These are phyloP conservation scores for Wickerhamiella hasegawae DNA, from an alignment of 805 yeast species.

Conservation along the genomic window DNA sequence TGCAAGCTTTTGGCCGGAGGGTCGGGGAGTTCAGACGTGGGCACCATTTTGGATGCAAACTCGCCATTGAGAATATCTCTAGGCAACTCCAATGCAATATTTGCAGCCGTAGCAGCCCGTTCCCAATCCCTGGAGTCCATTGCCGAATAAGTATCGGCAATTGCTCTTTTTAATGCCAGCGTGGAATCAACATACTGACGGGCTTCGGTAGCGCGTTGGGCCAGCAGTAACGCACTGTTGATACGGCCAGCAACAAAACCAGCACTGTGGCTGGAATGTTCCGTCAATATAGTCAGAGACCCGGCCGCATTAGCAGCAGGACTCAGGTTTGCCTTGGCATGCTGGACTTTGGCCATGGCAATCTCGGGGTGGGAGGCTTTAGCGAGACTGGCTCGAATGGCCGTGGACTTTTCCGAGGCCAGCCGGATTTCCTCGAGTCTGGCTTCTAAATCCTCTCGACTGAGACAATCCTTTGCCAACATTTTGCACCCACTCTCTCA, in stretches of 20 bases:
- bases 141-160: conserved; percentile 51
- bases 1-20: conserved; percentile 43
- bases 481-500: no score
- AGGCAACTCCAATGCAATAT: conserved; percentile 38
- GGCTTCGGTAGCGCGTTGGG: conserved; percentile 50
- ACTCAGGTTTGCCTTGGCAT: background rate
- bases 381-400: no score
- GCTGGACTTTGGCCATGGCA: no score
- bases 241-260: background rate
- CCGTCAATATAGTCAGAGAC: background rate
- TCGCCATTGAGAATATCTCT: conserved; percentile 37
- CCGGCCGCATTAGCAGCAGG: background rate
- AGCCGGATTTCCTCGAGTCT: no score
- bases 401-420: no score
- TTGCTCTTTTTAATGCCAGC: conserved; percentile 45
- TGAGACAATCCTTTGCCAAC: no score
- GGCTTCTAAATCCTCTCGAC: no score
- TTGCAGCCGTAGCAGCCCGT: conserved; percentile 58
- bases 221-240: conserved; percentile 12
- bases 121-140: conserved; percentile 56
- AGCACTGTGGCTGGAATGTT: background rate
- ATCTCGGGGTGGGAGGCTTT: no score
- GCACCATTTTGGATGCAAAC: conserved; percentile 69
- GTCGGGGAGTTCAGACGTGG: conserved; percentile 74
- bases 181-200: conserved; percentile 49